Evolutionary conservation across 176 grass and related monocot species (phyloP).

Genomic region (Carex parvula): DNA sequence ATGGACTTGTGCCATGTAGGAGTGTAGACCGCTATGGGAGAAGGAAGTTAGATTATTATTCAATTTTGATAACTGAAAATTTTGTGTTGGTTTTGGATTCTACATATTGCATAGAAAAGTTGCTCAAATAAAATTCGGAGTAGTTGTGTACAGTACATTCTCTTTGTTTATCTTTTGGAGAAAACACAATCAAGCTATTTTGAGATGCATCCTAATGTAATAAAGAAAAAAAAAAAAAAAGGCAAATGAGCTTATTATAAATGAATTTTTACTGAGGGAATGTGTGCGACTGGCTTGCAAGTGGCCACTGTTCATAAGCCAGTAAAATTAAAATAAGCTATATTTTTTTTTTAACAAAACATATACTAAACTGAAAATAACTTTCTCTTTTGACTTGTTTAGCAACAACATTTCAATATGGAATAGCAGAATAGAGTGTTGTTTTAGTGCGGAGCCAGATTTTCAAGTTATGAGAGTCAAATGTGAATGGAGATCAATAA

Average conservation of each 20-base stretch:
- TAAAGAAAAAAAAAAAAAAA: neutral
- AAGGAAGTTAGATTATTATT: conserved; percentile 4
- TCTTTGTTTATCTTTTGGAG: neutral
- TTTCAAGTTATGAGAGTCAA: too few species aligned
- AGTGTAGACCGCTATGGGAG: neutral
- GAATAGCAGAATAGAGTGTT: too few species aligned
- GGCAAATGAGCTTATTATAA: neutral
- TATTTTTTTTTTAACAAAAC: too few species aligned
- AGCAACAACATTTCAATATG: too few species aligned
- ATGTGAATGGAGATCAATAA: too few species aligned
- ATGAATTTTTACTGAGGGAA: neutral
- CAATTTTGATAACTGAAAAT: neutral
- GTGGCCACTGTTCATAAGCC: neutral
- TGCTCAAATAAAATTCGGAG: neutral
- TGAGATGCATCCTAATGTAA: neutral
- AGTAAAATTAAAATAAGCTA: neutral
- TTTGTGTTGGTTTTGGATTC: neutral
- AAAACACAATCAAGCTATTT: neutral
- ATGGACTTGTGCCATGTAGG: neutral
- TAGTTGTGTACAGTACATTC: neutral
- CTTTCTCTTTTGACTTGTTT: too few species aligned
- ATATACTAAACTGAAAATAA: too few species aligned
- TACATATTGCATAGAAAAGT: conserved; percentile 11
- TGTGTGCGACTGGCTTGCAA: neutral
- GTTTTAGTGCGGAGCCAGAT: too few species aligned